Evolutionary conservation across 305 asterid genomes (phyloP).

Genomic region (Solanum chacoense): DNA sequence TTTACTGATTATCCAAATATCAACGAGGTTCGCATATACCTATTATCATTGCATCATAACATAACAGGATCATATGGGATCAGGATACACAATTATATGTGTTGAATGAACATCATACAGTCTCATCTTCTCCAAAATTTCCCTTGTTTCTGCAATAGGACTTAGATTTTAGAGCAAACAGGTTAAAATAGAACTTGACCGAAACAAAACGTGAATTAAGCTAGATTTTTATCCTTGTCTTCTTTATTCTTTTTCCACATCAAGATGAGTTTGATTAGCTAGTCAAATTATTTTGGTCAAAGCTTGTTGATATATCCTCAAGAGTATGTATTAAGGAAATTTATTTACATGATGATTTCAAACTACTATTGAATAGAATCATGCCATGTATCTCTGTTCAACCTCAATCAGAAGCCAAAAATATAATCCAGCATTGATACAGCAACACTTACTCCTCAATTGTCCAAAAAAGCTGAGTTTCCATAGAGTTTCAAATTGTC

Average conservation of each 20-base stretch:
- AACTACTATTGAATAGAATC: neutral
- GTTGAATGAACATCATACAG: neutral
- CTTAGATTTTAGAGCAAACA: neutral
- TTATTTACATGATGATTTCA: neutral
- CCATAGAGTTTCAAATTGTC: neutral
- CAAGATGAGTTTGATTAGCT: neutral
- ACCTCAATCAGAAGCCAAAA: neutral
- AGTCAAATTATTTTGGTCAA: neutral
- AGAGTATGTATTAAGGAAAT: neutral
- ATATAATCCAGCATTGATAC: neutral
- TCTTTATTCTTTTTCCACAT: neutral
- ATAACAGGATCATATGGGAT: neutral
- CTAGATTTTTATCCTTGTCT: neutral
- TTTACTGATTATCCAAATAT: neutral
- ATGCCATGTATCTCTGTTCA: neutral
- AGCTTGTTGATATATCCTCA: neutral
- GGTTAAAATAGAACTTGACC: neutral
- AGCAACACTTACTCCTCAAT: neutral
- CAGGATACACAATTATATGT: neutral
- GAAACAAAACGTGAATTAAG: neutral
- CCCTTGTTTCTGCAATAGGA: neutral
- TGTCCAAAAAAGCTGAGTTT: neutral
- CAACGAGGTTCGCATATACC: neutral
- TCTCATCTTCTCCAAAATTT: neutral
- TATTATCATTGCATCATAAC: neutral